These are phyloP conservation scores for Alternaria triticina DNA, from an alignment of 2,329 filamentous ascomycete species.

Conservation along the genomic window DNA sequence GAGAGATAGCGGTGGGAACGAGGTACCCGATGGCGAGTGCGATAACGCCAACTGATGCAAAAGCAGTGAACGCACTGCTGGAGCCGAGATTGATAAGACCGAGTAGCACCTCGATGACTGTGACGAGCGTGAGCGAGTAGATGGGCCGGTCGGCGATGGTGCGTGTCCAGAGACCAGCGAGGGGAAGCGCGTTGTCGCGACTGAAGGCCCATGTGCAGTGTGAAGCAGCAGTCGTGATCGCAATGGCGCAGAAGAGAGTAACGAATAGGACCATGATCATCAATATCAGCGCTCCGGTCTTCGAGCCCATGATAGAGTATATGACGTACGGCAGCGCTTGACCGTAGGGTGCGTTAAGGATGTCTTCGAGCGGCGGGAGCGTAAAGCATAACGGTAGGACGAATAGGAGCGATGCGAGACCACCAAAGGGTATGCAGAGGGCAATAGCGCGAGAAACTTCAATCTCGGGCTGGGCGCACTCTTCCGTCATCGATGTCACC, in stretches of 20 bases:
- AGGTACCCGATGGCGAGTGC: background rate
- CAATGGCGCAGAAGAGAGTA: conserved; percentile 61
- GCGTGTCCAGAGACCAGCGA: conserved; percentile 45
- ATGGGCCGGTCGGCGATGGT: conserved; percentile 38
- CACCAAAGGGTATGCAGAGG: conserved; percentile 60
- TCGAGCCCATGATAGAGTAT: conserved; percentile 56
- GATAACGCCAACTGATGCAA: background rate
- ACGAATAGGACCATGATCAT: conserved; percentile 59
- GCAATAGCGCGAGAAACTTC: conserved; percentile 62
- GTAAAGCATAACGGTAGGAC: conserved; percentile 62
- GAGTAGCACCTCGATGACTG: background rate
- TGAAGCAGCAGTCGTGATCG: conserved; percentile 59
- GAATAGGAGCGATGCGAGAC: conserved; percentile 62
- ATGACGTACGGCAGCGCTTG: conserved; percentile 62
- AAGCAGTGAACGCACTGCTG: background rate
- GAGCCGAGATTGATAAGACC: background rate
- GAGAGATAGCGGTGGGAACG: background rate
- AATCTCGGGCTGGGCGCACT: conserved; percentile 45
- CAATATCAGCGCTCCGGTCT: conserved; percentile 56
- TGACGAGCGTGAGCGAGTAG: conserved; percentile 53
- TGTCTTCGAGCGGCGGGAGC: conserved; percentile 55
- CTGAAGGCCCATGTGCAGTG: conserved; percentile 56
- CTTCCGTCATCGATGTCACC: conserved; percentile 13
- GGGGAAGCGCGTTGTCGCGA: conserved; percentile 53
- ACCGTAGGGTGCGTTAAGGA: conserved; percentile 53